A percentile compares a stretch with the other conserved stretches of the same genome.
phyloP scores from a whole-genome alignment of 345 rosid species.

The Moricandia moricandioides region DNA sequence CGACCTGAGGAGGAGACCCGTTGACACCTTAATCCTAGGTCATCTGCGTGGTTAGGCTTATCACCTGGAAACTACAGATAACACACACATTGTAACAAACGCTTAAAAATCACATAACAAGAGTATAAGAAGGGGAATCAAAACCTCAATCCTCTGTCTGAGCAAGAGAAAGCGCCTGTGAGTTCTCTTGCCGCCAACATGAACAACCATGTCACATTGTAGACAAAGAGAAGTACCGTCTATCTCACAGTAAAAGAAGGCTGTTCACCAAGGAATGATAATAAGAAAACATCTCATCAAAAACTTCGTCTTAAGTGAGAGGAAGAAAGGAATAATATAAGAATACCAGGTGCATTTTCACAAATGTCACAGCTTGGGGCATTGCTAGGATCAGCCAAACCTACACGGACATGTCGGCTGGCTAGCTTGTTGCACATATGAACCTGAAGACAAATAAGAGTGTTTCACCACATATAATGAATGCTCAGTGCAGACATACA shows the following conservation, averaged over 20 bases:
- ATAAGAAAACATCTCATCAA: neutral
- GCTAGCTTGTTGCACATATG: constrained; percentile 86
- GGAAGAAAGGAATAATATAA: neutral
- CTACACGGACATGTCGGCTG: constrained; percentile 74
- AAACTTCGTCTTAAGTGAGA: neutral
- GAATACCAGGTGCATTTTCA: constrained; percentile 71
- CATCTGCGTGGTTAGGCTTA: constrained; percentile 44
- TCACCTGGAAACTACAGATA: constrained; percentile 81
- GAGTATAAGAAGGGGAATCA: neutral
- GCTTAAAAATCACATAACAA: neutral
- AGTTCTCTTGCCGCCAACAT: constrained; percentile 77
- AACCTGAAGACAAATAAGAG: constrained; percentile 61
- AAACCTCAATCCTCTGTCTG: constrained; percentile 78
- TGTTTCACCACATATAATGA: too few species aligned
- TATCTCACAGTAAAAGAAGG: constrained; percentile 86
- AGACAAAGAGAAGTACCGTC: constrained; percentile 84
- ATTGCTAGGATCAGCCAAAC: constrained; percentile 66
- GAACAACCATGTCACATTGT: constrained; percentile 82
- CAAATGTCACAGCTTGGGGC: constrained; percentile 79
- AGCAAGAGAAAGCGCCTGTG: constrained; percentile 64
- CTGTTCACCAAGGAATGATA: constrained; percentile 30
- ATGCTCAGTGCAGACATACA: too few species aligned
- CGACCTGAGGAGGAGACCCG: constrained; percentile 30
- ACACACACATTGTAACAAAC: neutral
- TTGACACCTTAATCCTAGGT: constrained; percentile 40